These are phyloP conservation scores for Colletotrichum phormii DNA, from an alignment of 2,329 filamentous ascomycete species.

Conservation along the genomic window DNA sequence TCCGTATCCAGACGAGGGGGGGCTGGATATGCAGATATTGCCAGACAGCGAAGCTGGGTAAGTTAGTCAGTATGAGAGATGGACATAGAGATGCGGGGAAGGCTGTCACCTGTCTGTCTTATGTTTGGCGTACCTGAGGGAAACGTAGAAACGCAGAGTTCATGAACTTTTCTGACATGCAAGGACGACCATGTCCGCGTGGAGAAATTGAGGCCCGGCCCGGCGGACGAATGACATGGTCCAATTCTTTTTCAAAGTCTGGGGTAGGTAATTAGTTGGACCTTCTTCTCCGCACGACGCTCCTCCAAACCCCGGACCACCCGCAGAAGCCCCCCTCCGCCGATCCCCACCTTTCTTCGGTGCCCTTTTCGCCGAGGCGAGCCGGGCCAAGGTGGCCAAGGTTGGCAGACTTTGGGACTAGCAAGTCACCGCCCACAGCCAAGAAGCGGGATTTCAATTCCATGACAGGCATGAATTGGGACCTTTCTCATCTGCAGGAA, in stretches of 20 bases:
- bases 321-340: not conserved
- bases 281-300: conserved; percentile 15
- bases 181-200: conserved; percentile 19
- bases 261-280: not conserved
- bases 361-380: conserved; percentile 14
- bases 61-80: not conserved
- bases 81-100: conserved; percentile 14
- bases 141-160: not conserved
- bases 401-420: not conserved
- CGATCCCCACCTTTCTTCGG: conserved; percentile 18
- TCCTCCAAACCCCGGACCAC: not conserved
- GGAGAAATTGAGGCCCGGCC: conserved; percentile 17
- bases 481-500: not conserved
- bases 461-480: not conserved
- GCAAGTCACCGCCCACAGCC: not conserved
- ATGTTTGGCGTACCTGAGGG: not conserved
- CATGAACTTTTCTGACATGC: not conserved
- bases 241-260: conserved; percentile 3
- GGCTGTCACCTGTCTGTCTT: not conserved
- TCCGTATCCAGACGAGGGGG: not conserved
- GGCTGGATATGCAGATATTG: not conserved
- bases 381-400: not conserved
- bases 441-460: not conserved
- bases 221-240: not conserved
- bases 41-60: not conserved